A percentile compares a stretch with the other conserved stretches of the same genome.
Evolutionary conservation across 768 basidiomycete species (phyloP).

Genomic region (Holtermanniella nyarrowii): DNA sequence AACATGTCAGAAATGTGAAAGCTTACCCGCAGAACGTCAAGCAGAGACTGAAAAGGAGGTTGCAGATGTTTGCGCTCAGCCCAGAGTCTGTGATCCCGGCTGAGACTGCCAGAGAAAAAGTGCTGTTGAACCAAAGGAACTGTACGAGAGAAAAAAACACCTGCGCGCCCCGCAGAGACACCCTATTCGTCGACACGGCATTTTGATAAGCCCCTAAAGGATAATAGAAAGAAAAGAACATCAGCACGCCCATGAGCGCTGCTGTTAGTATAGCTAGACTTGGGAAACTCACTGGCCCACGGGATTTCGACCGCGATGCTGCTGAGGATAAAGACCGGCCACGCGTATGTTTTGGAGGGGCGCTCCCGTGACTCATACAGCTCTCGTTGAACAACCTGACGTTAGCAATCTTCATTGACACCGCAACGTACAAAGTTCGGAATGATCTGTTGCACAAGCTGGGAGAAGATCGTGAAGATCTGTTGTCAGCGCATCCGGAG

Average conservation of each 20-base stretch:
- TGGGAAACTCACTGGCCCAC: conserved; percentile 8
- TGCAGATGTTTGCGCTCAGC: conserved; percentile 40
- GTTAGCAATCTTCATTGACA: too few species aligned
- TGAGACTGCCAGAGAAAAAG: conserved; percentile 34
- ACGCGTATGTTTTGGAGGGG: conserved; percentile 21
- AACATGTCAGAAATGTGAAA: too few species aligned
- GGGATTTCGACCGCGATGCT: conserved; percentile 24
- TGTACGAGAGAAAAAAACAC: conserved; percentile 38
- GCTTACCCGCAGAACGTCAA: conserved; percentile 39
- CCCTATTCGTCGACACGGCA: conserved; percentile 29
- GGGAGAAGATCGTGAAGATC: conserved; percentile 28
- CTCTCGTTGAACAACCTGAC: conserved; percentile 29
- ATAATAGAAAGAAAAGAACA: conserved; percentile 29
- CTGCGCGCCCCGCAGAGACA: conserved; percentile 38
- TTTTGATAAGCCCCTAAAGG: conserved; percentile 38
- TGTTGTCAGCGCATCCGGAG: conserved; percentile 13
- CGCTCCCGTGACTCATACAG: conserved; percentile 28
- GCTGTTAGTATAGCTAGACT: too few species aligned
- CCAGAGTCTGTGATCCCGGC: conserved; percentile 35
- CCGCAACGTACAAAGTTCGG: conserved; percentile 29
- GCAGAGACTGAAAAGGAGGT: conserved; percentile 39
- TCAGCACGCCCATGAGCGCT: conserved; percentile 14
- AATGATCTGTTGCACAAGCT: conserved; percentile 18
- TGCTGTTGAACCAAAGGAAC: conserved; percentile 39
- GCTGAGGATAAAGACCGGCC: conserved; percentile 20